Conservation (phyloP, 2,329 filamentous ascomycete species). For the Aureobasidium sp. region DNA sequence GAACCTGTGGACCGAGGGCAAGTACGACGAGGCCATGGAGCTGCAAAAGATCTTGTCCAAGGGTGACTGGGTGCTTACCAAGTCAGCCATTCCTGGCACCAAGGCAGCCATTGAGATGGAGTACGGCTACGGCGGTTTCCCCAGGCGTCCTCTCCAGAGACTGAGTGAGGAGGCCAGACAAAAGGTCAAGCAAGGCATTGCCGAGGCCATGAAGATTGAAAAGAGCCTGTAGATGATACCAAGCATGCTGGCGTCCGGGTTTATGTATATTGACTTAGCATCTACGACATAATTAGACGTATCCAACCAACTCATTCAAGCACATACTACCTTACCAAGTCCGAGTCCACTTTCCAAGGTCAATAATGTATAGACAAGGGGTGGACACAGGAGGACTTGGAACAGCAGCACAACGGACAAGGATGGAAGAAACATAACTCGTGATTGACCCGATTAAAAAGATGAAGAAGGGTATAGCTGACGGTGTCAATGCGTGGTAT, state of each 20-base stretch:
- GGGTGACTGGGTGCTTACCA: slow-evolving; percentile 76
- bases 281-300: neutral
- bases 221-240: slow-evolving; percentile 19
- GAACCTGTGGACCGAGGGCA: slow-evolving; percentile 65
- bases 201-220: slow-evolving; percentile 24
- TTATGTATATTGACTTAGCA: neutral
- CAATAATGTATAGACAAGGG: neutral
- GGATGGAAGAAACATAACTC: neutral
- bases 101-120: slow-evolving; percentile 75
- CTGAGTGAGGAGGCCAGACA: slow-evolving; percentile 44
- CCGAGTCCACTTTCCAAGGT: neutral
- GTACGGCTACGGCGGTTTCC: slow-evolving; percentile 72
- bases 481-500: slow-evolving; percentile 14
- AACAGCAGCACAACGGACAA: neutral
- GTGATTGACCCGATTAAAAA: slow-evolving; percentile 11
- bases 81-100: slow-evolving; percentile 75
- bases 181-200: slow-evolving; percentile 24
- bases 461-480: neutral
- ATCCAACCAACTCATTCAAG: neutral
- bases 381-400: neutral
- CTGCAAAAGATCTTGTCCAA: slow-evolving; percentile 71
- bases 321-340: neutral
- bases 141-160: slow-evolving; percentile 62
- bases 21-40: slow-evolving; percentile 64
- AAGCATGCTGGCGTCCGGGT: slow-evolving; percentile 2